Base-by-base conservation (phyloP, 805 yeast genomes). In the Kodamaea fukazawae region DNA sequence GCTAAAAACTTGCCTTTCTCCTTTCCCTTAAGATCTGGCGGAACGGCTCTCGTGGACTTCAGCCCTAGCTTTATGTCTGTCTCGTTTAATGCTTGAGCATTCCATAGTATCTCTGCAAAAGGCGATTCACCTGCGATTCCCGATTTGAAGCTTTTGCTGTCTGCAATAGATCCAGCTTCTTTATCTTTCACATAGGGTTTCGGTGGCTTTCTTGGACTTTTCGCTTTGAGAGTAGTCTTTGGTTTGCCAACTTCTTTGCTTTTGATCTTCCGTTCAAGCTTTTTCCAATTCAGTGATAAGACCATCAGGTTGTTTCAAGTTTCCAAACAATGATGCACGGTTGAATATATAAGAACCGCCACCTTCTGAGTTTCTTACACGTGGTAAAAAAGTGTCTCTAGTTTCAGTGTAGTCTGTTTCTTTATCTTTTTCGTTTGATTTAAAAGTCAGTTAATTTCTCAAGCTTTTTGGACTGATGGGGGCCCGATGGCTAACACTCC, bases 1-100 rank as follows among this genome's bases (percentile, higher is more conserved):
- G 96, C 87, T 2, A 89, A 44, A 49, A 75, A 89, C 51, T 76
- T 83, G 1, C 96, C 96, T 1, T 79, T 66, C 32, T 73, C 71
- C 37, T 58, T 63, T 53, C 58, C n/a, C 36, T 45, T n/a, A n/a
- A n/a, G n/a, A n/a, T n/a, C n/a, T n/a, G n/a, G n/a, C n/a, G 44
- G 45, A 13, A 32, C 16, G n/a, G 32, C n/a, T 13, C 29, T 14
- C 13, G 32, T n/a, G n/a, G n/a, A n/a, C n/a, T n/a, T n/a, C 5
- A 6, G 9, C 6, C n/a, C 29, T 4, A 16, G 12, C 18, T 20
- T 15, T 6, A 38, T 28, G 15, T 27, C 29, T 11, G n/a, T 12
- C 18, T 16, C 15, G 17, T 25, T 38, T 3, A 38, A 26, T 6
- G 29, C 38, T 7, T 42, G 29, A 9, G 30, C 27, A n/a, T 30